These are phyloP conservation scores for Cystobasidiaceae sp. DNA, from an alignment of 1,284 basidiomycete genomes.

Conservation along the genomic window DNA sequence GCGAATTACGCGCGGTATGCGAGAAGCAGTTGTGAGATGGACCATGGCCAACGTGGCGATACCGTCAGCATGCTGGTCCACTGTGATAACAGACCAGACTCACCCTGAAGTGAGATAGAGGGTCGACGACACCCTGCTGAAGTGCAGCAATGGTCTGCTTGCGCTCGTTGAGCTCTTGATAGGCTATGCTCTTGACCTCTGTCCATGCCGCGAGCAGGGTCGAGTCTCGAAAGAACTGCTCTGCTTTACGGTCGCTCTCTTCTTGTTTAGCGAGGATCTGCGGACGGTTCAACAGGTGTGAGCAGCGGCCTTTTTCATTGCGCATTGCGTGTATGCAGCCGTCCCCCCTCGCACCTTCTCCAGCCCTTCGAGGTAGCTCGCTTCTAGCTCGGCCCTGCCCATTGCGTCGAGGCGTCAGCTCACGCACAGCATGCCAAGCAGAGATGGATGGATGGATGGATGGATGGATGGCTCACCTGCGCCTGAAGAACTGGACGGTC, in stretches of 20 bases:
- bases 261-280: constrained; percentile 30
- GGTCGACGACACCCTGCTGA: constrained; percentile 19
- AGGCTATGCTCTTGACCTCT: constrained; percentile 11
- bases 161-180: constrained; percentile 23
- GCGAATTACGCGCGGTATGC: too few relatives aligned
- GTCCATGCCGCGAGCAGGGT: constrained; percentile 12
- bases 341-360: constrained; percentile 24
- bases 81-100: too few relatives aligned
- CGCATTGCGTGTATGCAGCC: neutral
- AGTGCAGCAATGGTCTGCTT: constrained; percentile 7
- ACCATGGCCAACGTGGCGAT: too few relatives aligned
- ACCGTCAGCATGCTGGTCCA: too few relatives aligned
- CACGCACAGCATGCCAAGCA: neutral
- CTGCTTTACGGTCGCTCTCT: constrained; percentile 21
- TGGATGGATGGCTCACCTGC: constrained; percentile 9
- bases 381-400: constrained; percentile 24
- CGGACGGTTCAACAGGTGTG: too few relatives aligned
- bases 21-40: too few relatives aligned
- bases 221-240: constrained; percentile 12
- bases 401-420: neutral
- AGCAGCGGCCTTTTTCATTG: too few relatives aligned
- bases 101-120: constrained; percentile 23
- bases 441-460: neutral
- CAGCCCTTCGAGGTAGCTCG: constrained; percentile 12
- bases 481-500: constrained; percentile 19